A percentile compares a stretch with the other conserved stretches of the same genome.
Conservation (phyloP, 2,329 filamentous ascomycete genomes). For the Bipolaris oryzae region DNA sequence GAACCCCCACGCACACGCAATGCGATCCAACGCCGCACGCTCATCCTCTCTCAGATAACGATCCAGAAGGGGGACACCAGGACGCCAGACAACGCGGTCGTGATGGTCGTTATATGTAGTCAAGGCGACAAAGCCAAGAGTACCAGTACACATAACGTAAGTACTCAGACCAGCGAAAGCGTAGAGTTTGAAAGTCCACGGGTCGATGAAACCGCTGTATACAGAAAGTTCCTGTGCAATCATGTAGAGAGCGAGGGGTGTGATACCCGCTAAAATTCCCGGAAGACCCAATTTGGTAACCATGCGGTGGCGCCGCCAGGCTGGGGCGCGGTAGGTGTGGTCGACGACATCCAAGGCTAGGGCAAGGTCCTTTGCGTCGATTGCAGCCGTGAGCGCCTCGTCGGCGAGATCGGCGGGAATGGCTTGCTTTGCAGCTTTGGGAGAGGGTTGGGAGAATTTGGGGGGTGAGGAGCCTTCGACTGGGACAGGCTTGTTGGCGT, state of each 20-base stretch:
- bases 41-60: conserved; percentile 92
- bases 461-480: conserved; percentile 60
- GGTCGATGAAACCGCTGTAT: conserved; percentile 78
- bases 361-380: conserved; percentile 76
- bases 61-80: conserved; percentile 77
- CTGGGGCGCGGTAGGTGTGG: conserved; percentile 68
- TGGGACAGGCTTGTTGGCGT: conserved; percentile 80
- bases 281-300: conserved; percentile 69
- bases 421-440: conserved; percentile 72
- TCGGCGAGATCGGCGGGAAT: conserved; percentile 74
- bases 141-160: conserved; percentile 80
- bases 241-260: conserved; percentile 72
- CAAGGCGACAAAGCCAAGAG: conserved; percentile 81
- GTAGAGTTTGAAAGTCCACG: conserved; percentile 73
- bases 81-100: conserved; percentile 88
- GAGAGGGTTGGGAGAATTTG: conserved; percentile 59
- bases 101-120: conserved; percentile 94
- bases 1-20: conserved; percentile 92
- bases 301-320: conserved; percentile 71
- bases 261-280: conserved; percentile 59
- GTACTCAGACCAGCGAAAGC: conserved; percentile 81
- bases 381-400: conserved; percentile 77
- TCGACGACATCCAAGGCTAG: conserved; percentile 78
- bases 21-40: conserved; percentile 80
- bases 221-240: conserved; percentile 70